These are phyloP conservation scores for Beauveria sp. DNA, from an alignment of 2,329 filamentous ascomycete species.

Conservation along the genomic window DNA sequence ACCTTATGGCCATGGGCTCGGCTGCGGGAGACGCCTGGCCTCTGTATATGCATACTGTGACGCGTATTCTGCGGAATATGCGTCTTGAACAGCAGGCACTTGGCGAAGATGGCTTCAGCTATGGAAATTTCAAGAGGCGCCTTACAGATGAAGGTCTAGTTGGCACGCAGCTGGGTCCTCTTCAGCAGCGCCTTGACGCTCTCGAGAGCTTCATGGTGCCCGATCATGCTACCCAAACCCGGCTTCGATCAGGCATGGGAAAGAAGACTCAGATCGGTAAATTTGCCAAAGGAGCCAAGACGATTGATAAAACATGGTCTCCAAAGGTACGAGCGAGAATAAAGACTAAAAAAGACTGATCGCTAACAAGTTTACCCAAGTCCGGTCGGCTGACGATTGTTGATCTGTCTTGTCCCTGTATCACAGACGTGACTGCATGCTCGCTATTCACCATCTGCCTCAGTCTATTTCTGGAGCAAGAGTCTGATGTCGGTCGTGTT, in stretches of 20 bases:
- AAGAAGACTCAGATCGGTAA: not conserved
- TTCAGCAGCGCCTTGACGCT: conserved; percentile 52
- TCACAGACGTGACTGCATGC: conserved; percentile 57
- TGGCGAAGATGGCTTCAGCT: conserved; percentile 34
- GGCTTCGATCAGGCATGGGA: not conserved
- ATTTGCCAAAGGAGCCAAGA: not conserved
- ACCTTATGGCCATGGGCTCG: conserved; percentile 47
- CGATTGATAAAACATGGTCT: not conserved
- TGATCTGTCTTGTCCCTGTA: conserved; percentile 62
- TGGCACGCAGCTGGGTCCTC: conserved; percentile 40
- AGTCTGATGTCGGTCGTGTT: conserved; percentile 41
- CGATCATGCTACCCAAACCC: not conserved
- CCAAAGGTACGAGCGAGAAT: not conserved
- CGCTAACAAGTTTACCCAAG: conserved; percentile 12
- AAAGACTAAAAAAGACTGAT: not conserved
- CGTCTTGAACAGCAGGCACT: conserved; percentile 35
- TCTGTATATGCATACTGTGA: conserved; percentile 50
- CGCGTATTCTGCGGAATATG: conserved; percentile 49
- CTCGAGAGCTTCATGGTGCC: conserved; percentile 55
- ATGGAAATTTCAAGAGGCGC: conserved; percentile 35
- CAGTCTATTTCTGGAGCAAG: conserved; percentile 51
- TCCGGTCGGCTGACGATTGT: conserved; percentile 54
- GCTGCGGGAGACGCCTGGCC: conserved; percentile 33
- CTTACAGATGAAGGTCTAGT: conserved; percentile 15
- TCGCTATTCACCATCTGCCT: conserved; percentile 63